Base-by-base conservation (phyloP, 2,329 filamentous ascomycete genomes). In the Sordariomycetes sp. region DNA sequence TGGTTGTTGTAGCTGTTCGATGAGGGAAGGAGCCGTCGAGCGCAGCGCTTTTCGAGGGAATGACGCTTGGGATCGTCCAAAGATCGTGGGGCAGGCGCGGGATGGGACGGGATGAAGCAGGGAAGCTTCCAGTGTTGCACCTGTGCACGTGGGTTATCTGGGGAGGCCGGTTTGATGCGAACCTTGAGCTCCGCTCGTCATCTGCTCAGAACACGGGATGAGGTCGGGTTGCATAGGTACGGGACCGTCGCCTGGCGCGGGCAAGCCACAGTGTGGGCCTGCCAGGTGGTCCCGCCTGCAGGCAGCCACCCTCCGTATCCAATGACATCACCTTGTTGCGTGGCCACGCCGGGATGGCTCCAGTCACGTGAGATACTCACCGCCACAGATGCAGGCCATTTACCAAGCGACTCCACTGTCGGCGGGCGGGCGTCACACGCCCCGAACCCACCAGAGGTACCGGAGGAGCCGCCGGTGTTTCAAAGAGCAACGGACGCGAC, bases 181-280 rank as follows among this genome's bases (percentile, higher is more conserved):
- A 50, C 45, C 24, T 22, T 50, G 24, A 50, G 45, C 45, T 50
- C 20, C 22, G 54, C 42, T 56, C 54, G 54, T 56, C 54, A 56
- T 56, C 54, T 50, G 54, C 42, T 42, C n/a, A 22, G 45, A 20
- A 50, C n/a, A 50, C 45, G 45, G 45, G 45, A 50, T 50, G 45
- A 50, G 45, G 45, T 50, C 22, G 25, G 54, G 42, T 13, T 28
- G 24, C 35, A 48, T 39, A 34, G 28, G 28, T 32, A 42, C 53
- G 25, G n/a, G 24, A 10, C 53, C 10, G 32, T 34, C 15, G 34
- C 35, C 53, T 32, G 22, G 22, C n/a, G 12, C 39, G 42, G 45
- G 39, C 39, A 45, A 56, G 54, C 54, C 54, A 56, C 54, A 56
- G 54, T 56, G 54, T 56, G 54, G 54, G 25, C 10, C 54, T 17